A percentile compares a stretch with the other conserved stretches of the same genome.
phyloP scores from a whole-genome alignment of 106 monocot species.

The Platanthera zijinensis region DNA sequence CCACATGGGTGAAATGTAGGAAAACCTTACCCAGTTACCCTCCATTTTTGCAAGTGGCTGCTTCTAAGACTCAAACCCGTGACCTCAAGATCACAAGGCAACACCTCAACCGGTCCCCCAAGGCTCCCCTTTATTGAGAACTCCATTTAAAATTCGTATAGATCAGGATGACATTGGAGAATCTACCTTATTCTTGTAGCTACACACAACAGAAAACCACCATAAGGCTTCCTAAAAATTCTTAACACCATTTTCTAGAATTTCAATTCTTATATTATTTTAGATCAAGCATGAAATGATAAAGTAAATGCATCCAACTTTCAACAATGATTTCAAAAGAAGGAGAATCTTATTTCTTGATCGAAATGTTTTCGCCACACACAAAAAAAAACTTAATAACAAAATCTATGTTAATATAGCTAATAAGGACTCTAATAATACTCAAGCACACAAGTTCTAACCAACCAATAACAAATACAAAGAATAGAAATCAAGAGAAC shows the following conservation, averaged over 20 bases:
- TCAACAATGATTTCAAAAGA: not conserved
- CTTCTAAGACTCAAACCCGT: too few relatives aligned
- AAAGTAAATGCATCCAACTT: not conserved
- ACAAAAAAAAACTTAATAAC: not conserved
- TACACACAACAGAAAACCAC: not conserved
- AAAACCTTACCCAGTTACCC: too few relatives aligned
- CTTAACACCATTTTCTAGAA: not conserved
- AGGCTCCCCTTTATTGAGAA: too few relatives aligned
- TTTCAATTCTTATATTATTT: not conserved
- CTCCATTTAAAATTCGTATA: too few relatives aligned
- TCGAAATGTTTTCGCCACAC: not conserved
- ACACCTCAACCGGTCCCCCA: too few relatives aligned
- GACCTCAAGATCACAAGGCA: too few relatives aligned
- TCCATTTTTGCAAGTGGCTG: too few relatives aligned
- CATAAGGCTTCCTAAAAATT: not conserved
- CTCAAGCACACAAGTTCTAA: not conserved
- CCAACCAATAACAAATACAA: not conserved
- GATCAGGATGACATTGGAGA: too few relatives aligned
- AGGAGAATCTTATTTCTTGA: not conserved
- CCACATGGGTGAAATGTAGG: too few relatives aligned
- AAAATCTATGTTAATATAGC: not conserved
- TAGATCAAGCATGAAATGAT: not conserved
- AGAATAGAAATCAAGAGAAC: not conserved
- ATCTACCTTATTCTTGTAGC: not conserved
- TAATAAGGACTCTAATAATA: not conserved